phyloP scores from a whole-genome alignment of 1,139 yeast species.

The Yamadazyma taylorii region DNA sequence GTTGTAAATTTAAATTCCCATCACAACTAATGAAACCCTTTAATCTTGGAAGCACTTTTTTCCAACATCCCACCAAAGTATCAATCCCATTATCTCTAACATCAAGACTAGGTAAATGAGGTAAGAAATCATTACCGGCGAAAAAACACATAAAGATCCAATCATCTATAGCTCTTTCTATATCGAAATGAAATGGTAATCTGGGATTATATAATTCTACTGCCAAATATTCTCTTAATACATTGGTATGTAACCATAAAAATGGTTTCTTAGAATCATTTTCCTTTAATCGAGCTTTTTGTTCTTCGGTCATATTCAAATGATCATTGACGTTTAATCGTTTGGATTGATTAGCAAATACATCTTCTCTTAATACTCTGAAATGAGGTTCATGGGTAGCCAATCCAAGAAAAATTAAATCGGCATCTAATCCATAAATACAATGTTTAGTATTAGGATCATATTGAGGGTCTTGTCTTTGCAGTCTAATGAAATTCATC shows the following conservation, averaged over 20 bases:
- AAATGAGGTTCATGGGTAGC: conserved; percentile 98
- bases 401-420: conserved; percentile 92
- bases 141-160: conserved; percentile 99
- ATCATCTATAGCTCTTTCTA: conserved; percentile 96
- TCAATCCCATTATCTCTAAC: conserved; percentile 95
- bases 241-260: conserved; percentile 89
- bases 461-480: conserved; percentile 71
- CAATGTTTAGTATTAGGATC: conserved; percentile 91
- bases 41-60: conserved; percentile 61
- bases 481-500: conserved; percentile 88
- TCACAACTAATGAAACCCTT: conserved; percentile 86
- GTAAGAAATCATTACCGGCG: conserved; percentile 97
- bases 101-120: conserved; percentile 92
- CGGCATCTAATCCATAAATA: conserved; percentile 97
- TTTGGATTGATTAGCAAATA: conserved; percentile 67
- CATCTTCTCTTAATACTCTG: conserved; percentile 91
- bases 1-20: conserved; percentile 72
- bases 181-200: conserved; percentile 72
- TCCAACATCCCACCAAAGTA: conserved; percentile 79
- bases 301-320: conserved; percentile 60
- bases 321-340: conserved; percentile 52
- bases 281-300: conserved; percentile 51
- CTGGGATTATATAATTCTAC: conserved; percentile 76
- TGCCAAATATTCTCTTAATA: conserved; percentile 83
- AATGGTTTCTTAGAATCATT: conserved; percentile 79